A percentile compares a stretch with the other conserved stretches of the same genome.
phyloP scores from a whole-genome alignment of 2,329 filamentous ascomycete genomes.

The Dendryphion nanum region DNA sequence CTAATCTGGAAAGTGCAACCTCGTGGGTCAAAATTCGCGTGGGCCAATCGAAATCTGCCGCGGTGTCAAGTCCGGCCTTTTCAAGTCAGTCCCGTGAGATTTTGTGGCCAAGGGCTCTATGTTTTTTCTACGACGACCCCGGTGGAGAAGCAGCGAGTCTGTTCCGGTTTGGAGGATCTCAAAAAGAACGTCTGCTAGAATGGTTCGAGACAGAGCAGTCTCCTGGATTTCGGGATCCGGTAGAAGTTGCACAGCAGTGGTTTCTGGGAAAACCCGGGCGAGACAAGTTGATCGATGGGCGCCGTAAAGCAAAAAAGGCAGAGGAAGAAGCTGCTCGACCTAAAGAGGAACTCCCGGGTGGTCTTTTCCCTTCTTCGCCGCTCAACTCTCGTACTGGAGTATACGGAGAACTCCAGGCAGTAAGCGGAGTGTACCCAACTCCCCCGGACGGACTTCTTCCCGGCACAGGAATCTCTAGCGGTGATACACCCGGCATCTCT shows the following conservation, averaged over 20 bases:
- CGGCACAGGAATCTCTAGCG: constrained; percentile 23
- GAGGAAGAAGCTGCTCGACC: constrained; percentile 46
- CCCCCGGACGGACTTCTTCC: constrained; percentile 39
- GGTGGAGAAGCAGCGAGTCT: too few species aligned
- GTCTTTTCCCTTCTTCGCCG: constrained; percentile 36
- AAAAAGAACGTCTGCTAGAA: constrained; percentile 5
- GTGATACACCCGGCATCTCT: constrained; percentile 28
- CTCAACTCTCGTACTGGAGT: constrained; percentile 32
- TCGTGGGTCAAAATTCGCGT: constrained; percentile 35
- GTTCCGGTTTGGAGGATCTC: background rate
- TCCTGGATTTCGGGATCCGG: constrained; percentile 34
- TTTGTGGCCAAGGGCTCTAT: constrained; percentile 37
- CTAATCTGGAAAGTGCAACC: constrained; percentile 19
- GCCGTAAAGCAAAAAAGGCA: constrained; percentile 43
- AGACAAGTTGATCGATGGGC: constrained; percentile 35
- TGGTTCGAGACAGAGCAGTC: constrained; percentile 32
- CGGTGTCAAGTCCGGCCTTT: constrained; percentile 11
- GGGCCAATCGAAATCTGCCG: constrained; percentile 9
- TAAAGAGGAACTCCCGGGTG: constrained; percentile 26
- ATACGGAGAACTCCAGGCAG: constrained; percentile 37
- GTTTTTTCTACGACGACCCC: constrained; percentile 22
- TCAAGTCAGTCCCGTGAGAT: constrained; percentile 23
- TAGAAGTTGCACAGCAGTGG: constrained; percentile 38
- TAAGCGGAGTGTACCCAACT: constrained; percentile 41
- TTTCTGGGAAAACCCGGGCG: constrained; percentile 34